Evolutionary conservation across 768 basidiomycete species (phyloP).

Genomic region (Lactarius hengduanensis): DNA sequence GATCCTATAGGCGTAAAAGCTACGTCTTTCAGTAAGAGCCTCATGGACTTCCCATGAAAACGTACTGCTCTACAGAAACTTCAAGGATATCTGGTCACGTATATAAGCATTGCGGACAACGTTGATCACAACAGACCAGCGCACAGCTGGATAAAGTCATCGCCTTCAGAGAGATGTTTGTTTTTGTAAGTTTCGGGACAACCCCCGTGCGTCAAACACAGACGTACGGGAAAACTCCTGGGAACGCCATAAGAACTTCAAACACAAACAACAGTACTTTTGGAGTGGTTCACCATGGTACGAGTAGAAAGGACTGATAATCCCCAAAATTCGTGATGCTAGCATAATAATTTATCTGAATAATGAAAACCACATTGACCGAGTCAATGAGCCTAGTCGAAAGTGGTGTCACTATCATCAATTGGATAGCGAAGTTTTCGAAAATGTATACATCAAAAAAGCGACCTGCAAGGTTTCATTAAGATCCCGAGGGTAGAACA

Average conservation of each 20-base stretch:
- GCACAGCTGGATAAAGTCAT: not conserved
- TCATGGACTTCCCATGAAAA: not conserved
- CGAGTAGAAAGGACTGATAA: not conserved
- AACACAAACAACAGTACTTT: not conserved
- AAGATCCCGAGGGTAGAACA: not conserved
- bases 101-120: not conserved
- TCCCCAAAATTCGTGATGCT: constrained; percentile 2
- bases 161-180: not conserved
- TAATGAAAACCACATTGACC: not conserved
- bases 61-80: constrained; percentile 2
- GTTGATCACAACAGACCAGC: not conserved
- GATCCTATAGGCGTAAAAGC: constrained; percentile 8
- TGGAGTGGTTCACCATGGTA: not conserved
- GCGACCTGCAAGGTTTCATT: constrained; percentile 2
- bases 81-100: not conserved
- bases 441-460: constrained; percentile 1
- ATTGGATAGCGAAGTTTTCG: not conserved
- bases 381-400: not conserved
- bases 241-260: not conserved
- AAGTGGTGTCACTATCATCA: not conserved
- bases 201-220: not conserved
- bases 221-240: constrained; percentile 7
- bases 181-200: not conserved
- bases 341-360: not conserved
- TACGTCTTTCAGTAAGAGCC: not conserved